Conservation (phyloP, 495 filamentous ascomycete genomes). For the Acidiella bohemica region DNA sequence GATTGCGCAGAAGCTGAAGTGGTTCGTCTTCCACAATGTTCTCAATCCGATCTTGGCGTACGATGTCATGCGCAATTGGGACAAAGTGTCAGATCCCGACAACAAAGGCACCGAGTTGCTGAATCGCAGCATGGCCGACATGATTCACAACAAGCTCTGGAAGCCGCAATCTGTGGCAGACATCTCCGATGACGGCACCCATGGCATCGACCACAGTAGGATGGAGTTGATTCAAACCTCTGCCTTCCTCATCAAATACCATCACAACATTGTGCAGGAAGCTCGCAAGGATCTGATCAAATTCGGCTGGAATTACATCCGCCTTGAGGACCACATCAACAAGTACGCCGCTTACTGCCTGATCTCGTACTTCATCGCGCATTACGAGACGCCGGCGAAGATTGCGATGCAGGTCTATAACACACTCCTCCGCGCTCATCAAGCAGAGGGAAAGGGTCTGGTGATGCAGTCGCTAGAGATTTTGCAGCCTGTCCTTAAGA, state of each 20-base stretch:
- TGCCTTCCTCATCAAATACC: constrained; percentile 87
- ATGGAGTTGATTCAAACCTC: constrained; percentile 94
- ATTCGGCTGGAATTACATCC: constrained; percentile 96
- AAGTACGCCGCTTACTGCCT: constrained; percentile 97
- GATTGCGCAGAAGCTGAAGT: constrained; percentile 76
- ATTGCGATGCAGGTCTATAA: constrained; percentile 91
- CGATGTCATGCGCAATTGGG: constrained; percentile 70
- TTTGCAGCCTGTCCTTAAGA: constrained; percentile 84
- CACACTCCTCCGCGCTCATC: constrained; percentile 77
- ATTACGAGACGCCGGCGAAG: constrained; percentile 92
- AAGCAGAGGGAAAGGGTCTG: constrained; percentile 83
- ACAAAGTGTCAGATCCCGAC: constrained; percentile 32
- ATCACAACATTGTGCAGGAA: constrained; percentile 68
- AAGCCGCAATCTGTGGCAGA: constrained; percentile 67
- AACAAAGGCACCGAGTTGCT: constrained; percentile 60
- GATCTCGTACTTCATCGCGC: constrained; percentile 92
- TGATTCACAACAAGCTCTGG: constrained; percentile 89
- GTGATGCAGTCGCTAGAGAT: constrained; percentile 91
- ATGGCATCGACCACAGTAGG: constrained; percentile 86
- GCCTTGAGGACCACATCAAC: constrained; percentile 95
- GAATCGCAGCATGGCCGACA: constrained; percentile 77
- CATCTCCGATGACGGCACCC: constrained; percentile 67
- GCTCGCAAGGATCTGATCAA: constrained; percentile 97
- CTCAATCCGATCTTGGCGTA: constrained; percentile 95
- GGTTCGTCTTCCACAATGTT: constrained; percentile 79